These are phyloP conservation scores for Xylaria grammica DNA, from an alignment of 495 filamentous ascomycete species.

Conservation along the genomic window DNA sequence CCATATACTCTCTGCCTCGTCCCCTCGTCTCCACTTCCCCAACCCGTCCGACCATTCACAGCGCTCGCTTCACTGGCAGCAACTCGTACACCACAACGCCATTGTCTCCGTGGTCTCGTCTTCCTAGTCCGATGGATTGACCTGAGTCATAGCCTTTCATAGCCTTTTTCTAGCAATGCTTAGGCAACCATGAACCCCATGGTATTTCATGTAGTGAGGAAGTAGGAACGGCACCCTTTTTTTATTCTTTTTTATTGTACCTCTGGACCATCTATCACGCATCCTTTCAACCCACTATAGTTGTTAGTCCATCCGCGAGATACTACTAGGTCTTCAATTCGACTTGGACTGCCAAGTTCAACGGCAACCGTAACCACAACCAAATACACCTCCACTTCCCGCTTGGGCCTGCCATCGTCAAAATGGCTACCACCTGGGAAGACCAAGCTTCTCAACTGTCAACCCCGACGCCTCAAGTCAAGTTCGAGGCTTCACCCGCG, in stretches of 20 bases:
- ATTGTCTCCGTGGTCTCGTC: background rate
- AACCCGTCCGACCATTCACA: constrained; percentile 3
- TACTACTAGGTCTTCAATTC: too few relatives aligned
- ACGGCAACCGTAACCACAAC: too few relatives aligned
- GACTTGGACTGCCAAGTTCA: too few relatives aligned
- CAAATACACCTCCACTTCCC: background rate
- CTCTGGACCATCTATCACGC: too few relatives aligned
- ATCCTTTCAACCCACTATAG: too few relatives aligned
- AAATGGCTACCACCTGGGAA: constrained; percentile 46
- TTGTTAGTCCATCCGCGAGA: too few relatives aligned
- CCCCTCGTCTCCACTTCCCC: background rate
- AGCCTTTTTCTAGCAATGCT: background rate
- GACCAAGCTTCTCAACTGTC: constrained; percentile 28
- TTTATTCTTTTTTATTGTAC: constrained; percentile 2
- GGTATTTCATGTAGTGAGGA: constrained; percentile 47
- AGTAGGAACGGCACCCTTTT: constrained; percentile 25
- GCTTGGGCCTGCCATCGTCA: background rate
- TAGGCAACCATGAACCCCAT: constrained; percentile 24
- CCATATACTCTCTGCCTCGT: background rate
- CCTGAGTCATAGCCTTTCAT: background rate
- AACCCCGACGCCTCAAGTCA: constrained; percentile 47
- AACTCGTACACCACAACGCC: background rate
- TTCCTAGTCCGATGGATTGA: background rate
- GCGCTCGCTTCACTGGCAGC: background rate
- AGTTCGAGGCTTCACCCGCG: constrained; percentile 55